Evolutionary conservation across 352 stramenopile species (phyloP), one percentile per base, ranked within the genome.

Genomic region (Globisporangium parvum): DNA sequence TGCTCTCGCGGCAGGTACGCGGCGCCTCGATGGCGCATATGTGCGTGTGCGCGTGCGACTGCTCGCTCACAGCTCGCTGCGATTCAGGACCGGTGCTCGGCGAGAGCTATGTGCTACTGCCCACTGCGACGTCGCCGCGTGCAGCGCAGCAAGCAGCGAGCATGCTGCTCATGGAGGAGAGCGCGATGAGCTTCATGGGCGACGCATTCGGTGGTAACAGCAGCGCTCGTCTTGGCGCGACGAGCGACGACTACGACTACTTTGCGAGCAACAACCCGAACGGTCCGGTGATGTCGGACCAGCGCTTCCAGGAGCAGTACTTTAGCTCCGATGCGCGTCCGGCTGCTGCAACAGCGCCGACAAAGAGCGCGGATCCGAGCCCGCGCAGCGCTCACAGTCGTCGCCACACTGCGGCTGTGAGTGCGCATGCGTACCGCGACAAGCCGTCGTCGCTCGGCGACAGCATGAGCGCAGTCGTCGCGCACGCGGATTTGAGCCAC

Each of bases 51-150:
- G 12, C 28, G 5, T 21, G 18, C 2, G n/a, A 4, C 6, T 26
- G 20, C 20, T 18, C n/a, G 23, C n/a, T 14, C n/a, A 28, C 41
- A 12, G 20, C 41, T n/a, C 41, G 26, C 6, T 47, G 41, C 41
- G 9, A 18, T 20, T 8, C 28, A 47, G 23, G 54, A 14, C 60
- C 61, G 57, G 71, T 73, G 47, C 62, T 91, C 44, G 78, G 78
- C 51, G 80, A 91, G 57, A 88, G 76, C 0, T 91, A 91, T 42
- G 80, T 91, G 58, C 67, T 91, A 51, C 73, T 91, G 23, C 80
- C 80, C 31, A 85, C 79, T 20, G 73, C 74, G 17, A 78, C 75
- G 51, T 82, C 75, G 6, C 84, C 73, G 24, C 69, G 74, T 46
- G 64, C 60, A 51, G 62, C 61, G 20, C 54, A 60, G 46, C 54